Evolutionary conservation across 2,329 filamentous ascomycete genomes (phyloP).

Genomic region (Rutstroemia sp.): DNA sequence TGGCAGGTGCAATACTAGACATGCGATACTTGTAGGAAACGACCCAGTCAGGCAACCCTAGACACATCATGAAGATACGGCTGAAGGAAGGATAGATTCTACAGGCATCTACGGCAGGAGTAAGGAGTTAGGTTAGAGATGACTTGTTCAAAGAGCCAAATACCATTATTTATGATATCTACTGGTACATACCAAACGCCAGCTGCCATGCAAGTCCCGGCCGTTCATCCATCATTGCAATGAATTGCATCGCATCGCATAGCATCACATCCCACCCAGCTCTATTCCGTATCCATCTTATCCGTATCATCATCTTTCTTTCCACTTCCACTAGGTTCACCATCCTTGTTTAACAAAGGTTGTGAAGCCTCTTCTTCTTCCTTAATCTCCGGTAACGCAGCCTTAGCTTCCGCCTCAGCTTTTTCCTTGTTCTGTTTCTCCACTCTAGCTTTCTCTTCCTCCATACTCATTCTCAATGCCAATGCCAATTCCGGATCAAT

Average conservation of each 20-base stretch:
- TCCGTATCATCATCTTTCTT: slow-evolving; percentile 53
- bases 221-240: slow-evolving; percentile 53
- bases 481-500: slow-evolving; percentile 91
- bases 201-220: slow-evolving; percentile 24
- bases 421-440: slow-evolving; percentile 73
- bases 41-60: too few relatives aligned
- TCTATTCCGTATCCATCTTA: slow-evolving; percentile 85
- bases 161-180: slow-evolving; percentile 22
- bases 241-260: slow-evolving; percentile 48
- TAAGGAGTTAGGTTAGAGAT: background rate
- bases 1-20: background rate
- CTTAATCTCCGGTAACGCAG: slow-evolving; percentile 71
- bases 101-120: background rate
- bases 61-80: background rate
- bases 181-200: slow-evolving; percentile 31
- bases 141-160: slow-evolving; percentile 12
- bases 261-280: slow-evolving; percentile 37
- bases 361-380: slow-evolving; percentile 65
- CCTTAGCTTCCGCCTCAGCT: slow-evolving; percentile 39
- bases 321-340: slow-evolving; percentile 55
- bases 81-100: background rate
- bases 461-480: slow-evolving; percentile 93
- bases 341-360: slow-evolving; percentile 56
- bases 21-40: background rate
- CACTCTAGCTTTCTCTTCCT: slow-evolving; percentile 92